Evolutionary conservation across 140 eudicot species (phyloP), one percentile per base, ranked within the genome.

Genomic region (Senecio squalidus): DNA sequence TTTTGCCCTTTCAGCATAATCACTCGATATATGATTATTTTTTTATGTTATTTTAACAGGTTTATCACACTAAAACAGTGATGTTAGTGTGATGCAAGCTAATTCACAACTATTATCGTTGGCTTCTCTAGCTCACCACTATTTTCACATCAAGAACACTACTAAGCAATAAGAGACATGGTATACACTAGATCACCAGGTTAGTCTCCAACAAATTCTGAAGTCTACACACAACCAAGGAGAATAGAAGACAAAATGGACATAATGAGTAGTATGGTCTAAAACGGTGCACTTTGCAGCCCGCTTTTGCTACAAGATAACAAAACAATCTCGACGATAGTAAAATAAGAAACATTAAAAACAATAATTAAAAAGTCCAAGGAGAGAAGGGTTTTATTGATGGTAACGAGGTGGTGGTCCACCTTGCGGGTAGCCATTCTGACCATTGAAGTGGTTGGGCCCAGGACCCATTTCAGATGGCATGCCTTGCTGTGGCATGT

Each of bases 331-430:
- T 67, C n/a, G n/a, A n/a, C n/a, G n/a, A n/a, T n/a, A n/a, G n/a
- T n/a, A n/a, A n/a, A n/a, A n/a, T 22, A 57, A 23, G 68, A n/a
- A 45, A 47, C 28, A 16, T 7, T 4, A 55, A 63, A 40, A 11
- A 45, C 56, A 67, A 45, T 22, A 5, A 36, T 27, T 4, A 33
- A 25, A 14, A 25, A 17, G 36, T 22, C 46, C 66, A 58, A 46
- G 18, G 9, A 43, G 16, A 62, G 1, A 17, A 7, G 30, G 36
- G n/a, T 38, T 60, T 67, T 80, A 86, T 75, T 72, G 88, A 26
- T 64, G 88, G 70, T 88, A 84, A 58, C 89, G 94, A 20, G 80
- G 88, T 41, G 76, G 79, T 30, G 70, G 23, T 15, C 76, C 78
- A 1, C 85, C 76, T 60, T 80, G 88, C 9, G 76, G 85, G 49